phyloP scores from a whole-genome alignment of 768 basidiomycete genomes.

The Lentinula boryana region DNA sequence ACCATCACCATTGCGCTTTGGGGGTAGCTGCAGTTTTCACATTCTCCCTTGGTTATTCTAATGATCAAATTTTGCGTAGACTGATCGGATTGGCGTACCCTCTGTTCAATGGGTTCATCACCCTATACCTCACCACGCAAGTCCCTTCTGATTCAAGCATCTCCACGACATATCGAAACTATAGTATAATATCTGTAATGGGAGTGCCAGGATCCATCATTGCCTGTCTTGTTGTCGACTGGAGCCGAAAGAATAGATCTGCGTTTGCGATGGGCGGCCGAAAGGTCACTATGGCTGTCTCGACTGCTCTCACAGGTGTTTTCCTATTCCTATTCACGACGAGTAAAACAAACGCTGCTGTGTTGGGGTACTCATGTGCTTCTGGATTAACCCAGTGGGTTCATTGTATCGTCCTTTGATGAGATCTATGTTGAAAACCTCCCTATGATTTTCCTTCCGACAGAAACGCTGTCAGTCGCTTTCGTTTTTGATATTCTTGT shows the following conservation, averaged over 20 bases:
- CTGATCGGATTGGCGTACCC: slow-evolving; percentile 50
- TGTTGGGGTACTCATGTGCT: slow-evolving; percentile 42
- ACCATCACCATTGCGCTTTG: slow-evolving; percentile 44
- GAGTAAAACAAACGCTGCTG: slow-evolving; percentile 28
- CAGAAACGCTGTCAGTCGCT: not conserved
- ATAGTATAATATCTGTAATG: slow-evolving; percentile 41
- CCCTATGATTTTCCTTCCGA: not conserved
- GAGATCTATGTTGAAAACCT: not conserved
- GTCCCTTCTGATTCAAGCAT: slow-evolving; percentile 13
- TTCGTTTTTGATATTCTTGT: not conserved
- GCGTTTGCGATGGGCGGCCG: slow-evolving; percentile 35
- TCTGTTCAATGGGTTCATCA: slow-evolving; percentile 45
- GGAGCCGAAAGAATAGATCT: slow-evolving; percentile 24
- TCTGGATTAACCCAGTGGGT: slow-evolving; percentile 35
- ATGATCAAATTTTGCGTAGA: slow-evolving; percentile 15
- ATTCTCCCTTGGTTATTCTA: not conserved
- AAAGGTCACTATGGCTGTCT: slow-evolving; percentile 40
- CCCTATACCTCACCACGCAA: slow-evolving; percentile 36
- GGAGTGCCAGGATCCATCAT: slow-evolving; percentile 46
- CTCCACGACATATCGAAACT: slow-evolving; percentile 38
- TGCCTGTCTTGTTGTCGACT: slow-evolving; percentile 39
- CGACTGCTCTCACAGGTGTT: slow-evolving; percentile 36
- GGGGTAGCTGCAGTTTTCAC: slow-evolving; percentile 27
- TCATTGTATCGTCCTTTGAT: not conserved
- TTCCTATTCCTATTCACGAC: slow-evolving; percentile 51